phyloP scores from a whole-genome alignment of 345 rosid species.

The Aquilaria yunnanensis region DNA sequence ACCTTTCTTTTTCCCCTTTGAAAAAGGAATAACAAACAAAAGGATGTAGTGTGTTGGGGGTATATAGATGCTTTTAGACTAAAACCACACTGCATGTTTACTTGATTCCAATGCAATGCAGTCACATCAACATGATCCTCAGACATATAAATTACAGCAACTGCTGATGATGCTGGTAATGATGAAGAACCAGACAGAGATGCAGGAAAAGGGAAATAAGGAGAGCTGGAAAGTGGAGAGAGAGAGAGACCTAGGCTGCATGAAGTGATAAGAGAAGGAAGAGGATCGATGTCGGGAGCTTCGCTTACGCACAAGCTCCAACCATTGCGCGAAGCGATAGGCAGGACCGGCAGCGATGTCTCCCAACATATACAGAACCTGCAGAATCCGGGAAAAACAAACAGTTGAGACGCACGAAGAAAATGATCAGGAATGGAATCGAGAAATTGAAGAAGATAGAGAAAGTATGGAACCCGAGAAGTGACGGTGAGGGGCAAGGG shows the following conservation, averaged over 20 bases:
- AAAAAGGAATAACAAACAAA: too few relatives aligned
- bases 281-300: conserved; percentile 69
- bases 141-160: too few relatives aligned
- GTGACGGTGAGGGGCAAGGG: conserved; percentile 88
- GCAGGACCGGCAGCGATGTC: conserved; percentile 88
- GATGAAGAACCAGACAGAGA: neutral
- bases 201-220: neutral
- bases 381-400: conserved; percentile 12
- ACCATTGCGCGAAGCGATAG: conserved; percentile 84
- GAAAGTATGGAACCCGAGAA: conserved; percentile 56
- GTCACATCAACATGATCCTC: too few relatives aligned
- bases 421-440: neutral
- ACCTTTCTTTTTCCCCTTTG: too few relatives aligned
- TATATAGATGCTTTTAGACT: too few relatives aligned
- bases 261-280: conserved; percentile 69
- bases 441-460: neutral
- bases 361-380: conserved; percentile 98
- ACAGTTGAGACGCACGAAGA: neutral
- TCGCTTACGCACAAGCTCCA: conserved; percentile 96
- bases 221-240: neutral
- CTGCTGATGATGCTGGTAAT: too few relatives aligned
- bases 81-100: too few relatives aligned
- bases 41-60: too few relatives aligned
- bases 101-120: neutral
- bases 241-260: conserved; percentile 34